Evolutionary conservation across 2,329 filamentous ascomycete genomes (phyloP), one percentile per base, ranked within the genome.

Genomic region (Dactylellina parvicollis): DNA sequence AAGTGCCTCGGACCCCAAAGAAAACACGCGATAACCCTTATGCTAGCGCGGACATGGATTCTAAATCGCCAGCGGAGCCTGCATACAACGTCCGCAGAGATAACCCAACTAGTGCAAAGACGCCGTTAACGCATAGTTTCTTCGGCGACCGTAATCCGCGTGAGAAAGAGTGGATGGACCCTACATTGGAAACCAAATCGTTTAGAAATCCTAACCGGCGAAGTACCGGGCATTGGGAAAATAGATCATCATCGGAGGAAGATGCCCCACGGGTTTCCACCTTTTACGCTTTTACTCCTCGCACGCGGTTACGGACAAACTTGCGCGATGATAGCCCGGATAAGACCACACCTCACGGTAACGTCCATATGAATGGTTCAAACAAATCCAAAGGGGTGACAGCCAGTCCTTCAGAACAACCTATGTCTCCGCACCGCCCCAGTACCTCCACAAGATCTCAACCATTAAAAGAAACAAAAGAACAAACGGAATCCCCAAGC

Each of bases 1-100:
- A 74, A 42, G 36, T 57, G 2, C 70, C 70, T n/a, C 54, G 70
- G 18, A 74, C 70, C 5, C 70, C 70, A 10, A 74, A 67, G 46
- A 74, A 74, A 57, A 74, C 70, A 10, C 52, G 70, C 16, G 70
- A 74, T n/a, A 74, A 74, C 24, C 70, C 70, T 18, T 74, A 74
- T 55, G 40, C 34, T 20, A 65, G 24, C 18, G 16, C 44, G n/a
- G 70, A 67, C 16, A 50, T 28, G 5, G 55, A 66, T 14, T 38
- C 70, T n/a, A 22, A 20, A 14, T 30, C 54, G 5, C 12, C 57
- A 34, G 28, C 40, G 12, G 70, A 67, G 50, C 5, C 54, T 2
- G 20, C 34, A 22, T 54, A 52, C 8, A 62, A 38, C n/a, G 22
- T 26, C 20, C 44, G 57, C 26, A 56, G 38, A 42, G 62, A 65